phyloP scores from a whole-genome alignment of 441 rosid genomes.

The Croton setiger region DNA sequence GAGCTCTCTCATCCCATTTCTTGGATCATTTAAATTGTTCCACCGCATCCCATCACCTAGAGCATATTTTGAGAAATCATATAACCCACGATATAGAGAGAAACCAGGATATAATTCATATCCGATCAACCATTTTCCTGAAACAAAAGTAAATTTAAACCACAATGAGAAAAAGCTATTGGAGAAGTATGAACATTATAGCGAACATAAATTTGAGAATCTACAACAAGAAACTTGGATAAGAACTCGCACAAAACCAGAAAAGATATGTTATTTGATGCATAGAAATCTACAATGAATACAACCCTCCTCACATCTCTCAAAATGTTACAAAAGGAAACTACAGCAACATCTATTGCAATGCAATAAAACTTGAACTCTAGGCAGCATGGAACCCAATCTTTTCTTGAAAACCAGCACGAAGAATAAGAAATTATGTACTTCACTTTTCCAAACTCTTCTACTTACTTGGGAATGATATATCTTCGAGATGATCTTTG shows the following conservation, averaged over 20 bases:
- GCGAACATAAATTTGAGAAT: neutral
- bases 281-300: neutral
- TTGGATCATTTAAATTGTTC: conserved; percentile 48
- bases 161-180: neutral
- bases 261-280: neutral
- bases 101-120: conserved; percentile 93
- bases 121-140: conserved; percentile 60
- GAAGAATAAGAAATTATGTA: neutral
- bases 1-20: conserved; percentile 67
- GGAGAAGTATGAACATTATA: conserved; percentile 7
- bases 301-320: neutral
- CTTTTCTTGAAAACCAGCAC: neutral
- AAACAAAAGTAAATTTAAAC: conserved; percentile 19
- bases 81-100: conserved; percentile 76
- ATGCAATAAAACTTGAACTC: neutral
- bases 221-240: neutral
- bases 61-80: conserved; percentile 69
- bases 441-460: conserved; percentile 4
- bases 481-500: conserved; percentile 58
- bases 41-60: conserved; percentile 74
- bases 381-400: neutral
- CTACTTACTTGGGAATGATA: conserved; percentile 68
- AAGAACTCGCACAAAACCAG: neutral
- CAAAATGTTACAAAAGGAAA: neutral
- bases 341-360: neutral